These are phyloP conservation scores for Neopestalotiopsis sp. DNA, from an alignment of 2,329 filamentous ascomycete genomes.

Conservation along the genomic window DNA sequence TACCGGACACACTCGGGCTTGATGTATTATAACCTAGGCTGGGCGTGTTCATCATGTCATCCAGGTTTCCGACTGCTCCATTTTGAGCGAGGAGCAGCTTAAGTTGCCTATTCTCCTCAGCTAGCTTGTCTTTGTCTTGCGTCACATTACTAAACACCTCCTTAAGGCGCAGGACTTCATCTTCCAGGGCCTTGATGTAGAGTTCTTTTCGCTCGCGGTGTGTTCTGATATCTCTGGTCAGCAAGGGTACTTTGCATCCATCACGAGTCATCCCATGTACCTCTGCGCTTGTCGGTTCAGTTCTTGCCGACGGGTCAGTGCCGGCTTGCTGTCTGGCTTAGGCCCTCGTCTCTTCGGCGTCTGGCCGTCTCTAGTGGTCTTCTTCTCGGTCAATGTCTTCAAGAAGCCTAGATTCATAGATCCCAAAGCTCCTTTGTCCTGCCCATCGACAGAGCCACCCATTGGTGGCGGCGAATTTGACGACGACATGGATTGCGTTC, in stretches of 20 bases:
- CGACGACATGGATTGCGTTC: slow-evolving; percentile 47
- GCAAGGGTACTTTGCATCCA: neutral
- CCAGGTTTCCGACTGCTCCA: slow-evolving; percentile 48
- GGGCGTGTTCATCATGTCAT: slow-evolving; percentile 51
- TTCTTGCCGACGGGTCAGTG: slow-evolving; percentile 88
- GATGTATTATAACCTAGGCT: slow-evolving; percentile 52
- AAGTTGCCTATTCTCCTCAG: slow-evolving; percentile 80
- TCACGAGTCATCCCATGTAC: slow-evolving; percentile 47
- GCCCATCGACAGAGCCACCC: slow-evolving; percentile 7
- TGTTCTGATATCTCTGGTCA: slow-evolving; percentile 62
- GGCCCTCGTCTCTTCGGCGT: slow-evolving; percentile 88
- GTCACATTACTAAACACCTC: slow-evolving; percentile 78
- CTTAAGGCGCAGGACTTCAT: slow-evolving; percentile 87
- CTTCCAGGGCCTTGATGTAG: slow-evolving; percentile 92
- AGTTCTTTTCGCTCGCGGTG: slow-evolving; percentile 96
- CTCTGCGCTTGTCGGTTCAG: slow-evolving; percentile 94
- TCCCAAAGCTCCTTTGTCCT: slow-evolving; percentile 42
- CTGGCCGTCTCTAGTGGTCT: slow-evolving; percentile 83
- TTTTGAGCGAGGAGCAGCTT: slow-evolving; percentile 60
- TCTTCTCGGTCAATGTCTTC: slow-evolving; percentile 74
- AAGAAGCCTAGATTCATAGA: slow-evolving; percentile 65
- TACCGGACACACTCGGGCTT: slow-evolving; percentile 62
- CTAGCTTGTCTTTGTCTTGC: slow-evolving; percentile 76
- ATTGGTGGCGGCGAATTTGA: slow-evolving; percentile 47
- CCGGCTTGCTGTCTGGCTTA: slow-evolving; percentile 95